phyloP scores from a whole-genome alignment of 2,329 filamentous ascomycete genomes.

The Chrysoporthe deuterocubensis region DNA sequence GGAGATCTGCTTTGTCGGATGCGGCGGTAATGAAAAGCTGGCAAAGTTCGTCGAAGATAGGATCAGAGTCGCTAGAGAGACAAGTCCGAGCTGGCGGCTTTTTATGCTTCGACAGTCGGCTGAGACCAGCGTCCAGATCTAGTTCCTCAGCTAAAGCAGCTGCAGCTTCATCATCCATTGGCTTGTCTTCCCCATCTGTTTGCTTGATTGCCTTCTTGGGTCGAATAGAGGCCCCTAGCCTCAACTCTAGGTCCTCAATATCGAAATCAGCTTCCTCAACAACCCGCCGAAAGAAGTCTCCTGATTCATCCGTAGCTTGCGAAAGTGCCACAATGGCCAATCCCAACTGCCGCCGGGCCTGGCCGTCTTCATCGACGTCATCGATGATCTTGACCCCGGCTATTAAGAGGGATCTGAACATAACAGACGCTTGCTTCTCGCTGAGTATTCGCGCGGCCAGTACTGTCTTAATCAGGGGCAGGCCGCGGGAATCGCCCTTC shows the following conservation, averaged over 20 bases:
- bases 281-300: slow-evolving; percentile 67
- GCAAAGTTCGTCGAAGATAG: slow-evolving; percentile 62
- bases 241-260: slow-evolving; percentile 75
- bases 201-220: slow-evolving; percentile 47
- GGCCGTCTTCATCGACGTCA: slow-evolving; percentile 56
- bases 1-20: slow-evolving; percentile 47
- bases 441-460: slow-evolving; percentile 64
- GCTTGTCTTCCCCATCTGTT: slow-evolving; percentile 50
- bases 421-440: slow-evolving; percentile 65
- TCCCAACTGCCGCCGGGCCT: slow-evolving; percentile 66
- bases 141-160: slow-evolving; percentile 37
- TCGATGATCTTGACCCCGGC: slow-evolving; percentile 63
- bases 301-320: slow-evolving; percentile 60
- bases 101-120: slow-evolving; percentile 41
- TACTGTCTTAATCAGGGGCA: slow-evolving; percentile 64
- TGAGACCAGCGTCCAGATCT: slow-evolving; percentile 45
- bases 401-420: slow-evolving; percentile 68
- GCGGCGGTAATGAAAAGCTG: slow-evolving; percentile 61
- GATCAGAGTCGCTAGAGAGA: slow-evolving; percentile 53
- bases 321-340: slow-evolving; percentile 69
- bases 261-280: slow-evolving; percentile 72
- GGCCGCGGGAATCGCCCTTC: slow-evolving; percentile 60
- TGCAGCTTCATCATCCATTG: slow-evolving; percentile 48
- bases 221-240: slow-evolving; percentile 71
- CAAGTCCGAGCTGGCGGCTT: slow-evolving; percentile 48